Evolutionary conservation across 2,329 filamentous ascomycete genomes (phyloP).

Genomic region (Domatiomyces catenatus): DNA sequence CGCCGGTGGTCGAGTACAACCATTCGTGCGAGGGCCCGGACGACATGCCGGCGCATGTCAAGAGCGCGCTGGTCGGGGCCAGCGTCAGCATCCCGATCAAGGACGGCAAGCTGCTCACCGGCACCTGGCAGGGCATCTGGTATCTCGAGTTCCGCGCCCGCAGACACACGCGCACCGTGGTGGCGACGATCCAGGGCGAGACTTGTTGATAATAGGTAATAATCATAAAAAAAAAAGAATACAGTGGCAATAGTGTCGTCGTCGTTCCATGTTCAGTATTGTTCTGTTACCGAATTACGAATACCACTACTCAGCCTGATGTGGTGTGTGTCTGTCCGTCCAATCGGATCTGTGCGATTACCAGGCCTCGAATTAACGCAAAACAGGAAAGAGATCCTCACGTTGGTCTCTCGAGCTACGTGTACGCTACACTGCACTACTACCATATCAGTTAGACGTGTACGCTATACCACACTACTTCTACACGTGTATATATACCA

Average conservation of each 20-base stretch:
- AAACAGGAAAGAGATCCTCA: too few relatives aligned
- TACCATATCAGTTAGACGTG: too few relatives aligned
- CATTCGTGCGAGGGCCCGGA: slow-evolving; percentile 78
- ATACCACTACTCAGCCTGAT: too few relatives aligned
- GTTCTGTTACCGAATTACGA: too few relatives aligned
- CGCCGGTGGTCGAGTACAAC: slow-evolving; percentile 51
- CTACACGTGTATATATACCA: too few relatives aligned
- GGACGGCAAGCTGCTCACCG: slow-evolving; percentile 58
- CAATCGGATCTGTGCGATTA: too few relatives aligned
- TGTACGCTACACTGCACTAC: too few relatives aligned
- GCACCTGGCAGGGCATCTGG: slow-evolving; percentile 63
- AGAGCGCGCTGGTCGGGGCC: slow-evolving; percentile 74
- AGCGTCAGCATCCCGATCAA: slow-evolving; percentile 83
- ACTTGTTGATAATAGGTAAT: slow-evolving; percentile 28
- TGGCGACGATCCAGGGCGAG: slow-evolving; percentile 91
- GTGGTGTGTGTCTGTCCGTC: too few relatives aligned
- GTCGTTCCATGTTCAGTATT: neutral
- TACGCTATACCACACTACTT: neutral
- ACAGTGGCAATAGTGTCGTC: too few relatives aligned
- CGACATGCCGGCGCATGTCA: slow-evolving; percentile 62
- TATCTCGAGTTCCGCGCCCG: slow-evolving; percentile 73
- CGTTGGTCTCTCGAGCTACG: too few relatives aligned
- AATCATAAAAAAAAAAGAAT: neutral
- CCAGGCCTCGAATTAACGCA: too few relatives aligned
- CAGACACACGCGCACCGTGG: slow-evolving; percentile 64